Evolutionary conservation across 2,329 filamentous ascomycete species (phyloP), one percentile per base, ranked within the genome.

Genomic region (Hirsutella thompsonii): DNA sequence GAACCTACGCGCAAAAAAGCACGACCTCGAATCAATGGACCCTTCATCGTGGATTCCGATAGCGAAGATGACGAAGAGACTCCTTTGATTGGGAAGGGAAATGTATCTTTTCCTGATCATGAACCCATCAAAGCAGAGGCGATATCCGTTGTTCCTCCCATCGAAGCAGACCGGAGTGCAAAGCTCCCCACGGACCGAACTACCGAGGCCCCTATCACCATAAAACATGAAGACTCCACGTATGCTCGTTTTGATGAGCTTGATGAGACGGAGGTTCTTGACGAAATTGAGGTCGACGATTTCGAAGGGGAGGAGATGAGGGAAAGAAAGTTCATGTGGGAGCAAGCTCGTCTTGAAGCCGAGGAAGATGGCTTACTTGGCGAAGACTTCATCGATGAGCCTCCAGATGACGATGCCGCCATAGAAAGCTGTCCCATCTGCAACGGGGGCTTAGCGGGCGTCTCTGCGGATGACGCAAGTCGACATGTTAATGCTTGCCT

Each of bases 401-500:
- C 49, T 14, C 46, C 57, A 9, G 55, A 61, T 18, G 57, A 63
- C 19, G 54, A 52, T 9, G 46, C 50, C 18, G 47, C 52, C 42
- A 49, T 56, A 8, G 50, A 58, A 37, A 62, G 58, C 34, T 96
- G 89, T 57, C 90, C 90, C 1, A 79, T 96, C 21, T 96, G 92
- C 58, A 75, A 73, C 50, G 67, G 68, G 2, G 76, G 62, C 47
- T 66, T 95, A 28, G 62, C 58, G 14, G 79, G 77, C 0, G 57
- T 80, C 11, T 74, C 66, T 42, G 55, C 62, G 44, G 76, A 88
- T 55, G 76, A 90, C 50, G 82, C 80, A 9, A 83, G 82, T 6
- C 64, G 81, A 2, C 92, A 98, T 58, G 92, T 98, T 48, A 98
- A 98, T 57, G 78, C 81, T 9, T 98, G 92, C 60, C 69, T 98